Base-by-base conservation (phyloP, 176 grass and related monocot species). In the Carex scoparia region DNA sequence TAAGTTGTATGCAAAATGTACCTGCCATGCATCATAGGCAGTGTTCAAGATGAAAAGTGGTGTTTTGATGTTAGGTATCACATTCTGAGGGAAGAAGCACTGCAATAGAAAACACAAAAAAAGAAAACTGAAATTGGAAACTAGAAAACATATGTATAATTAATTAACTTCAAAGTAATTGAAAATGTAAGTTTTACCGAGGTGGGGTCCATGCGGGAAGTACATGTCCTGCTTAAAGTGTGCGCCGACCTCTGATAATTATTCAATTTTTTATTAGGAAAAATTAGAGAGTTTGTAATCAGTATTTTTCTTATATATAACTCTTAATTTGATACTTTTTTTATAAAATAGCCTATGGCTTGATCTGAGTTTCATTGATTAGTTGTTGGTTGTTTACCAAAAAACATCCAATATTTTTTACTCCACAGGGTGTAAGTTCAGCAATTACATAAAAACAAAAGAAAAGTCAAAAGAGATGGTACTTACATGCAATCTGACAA, bases 21-120 rank as follows among this genome's bases (percentile, higher is more conserved):
- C 97, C 97, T 99, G 97, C 97, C 97, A 99, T 84, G 89, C 88
- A 12, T 99, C 97, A 73, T 99, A 99, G 10, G 97, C 97, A 0
- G 91, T 84, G 91, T 99, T 99, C 87, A 99, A 92, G 58, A 96
- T 83, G 80, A 99, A 99, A 88, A 94, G 87, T 4, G 93, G 91
- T 11, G 97, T 99, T 44, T 68, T 85, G 65, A 95, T 89, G 76
- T 90, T 91, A 70, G 88, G 83, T 83, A 91, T 71, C 64, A 94
- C 88, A 1, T 99, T 88, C 87, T 96, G 97, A 0, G 97, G 97
- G 86, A 99, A 99, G 86, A 99, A 95, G 54, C 97, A 99, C 97
- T 99, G 91, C 59, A 92, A 38, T 30, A 81, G 83, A 68, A 89
- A 59, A 85, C 53, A 83, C 48, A 65, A 51, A 81, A 82, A 7